Percentiles rank a stretch among this genome's conserved stretches.
phyloP scores from a whole-genome alignment of 2,329 filamentous ascomycete genomes.

The Clonostachys byssicola region DNA sequence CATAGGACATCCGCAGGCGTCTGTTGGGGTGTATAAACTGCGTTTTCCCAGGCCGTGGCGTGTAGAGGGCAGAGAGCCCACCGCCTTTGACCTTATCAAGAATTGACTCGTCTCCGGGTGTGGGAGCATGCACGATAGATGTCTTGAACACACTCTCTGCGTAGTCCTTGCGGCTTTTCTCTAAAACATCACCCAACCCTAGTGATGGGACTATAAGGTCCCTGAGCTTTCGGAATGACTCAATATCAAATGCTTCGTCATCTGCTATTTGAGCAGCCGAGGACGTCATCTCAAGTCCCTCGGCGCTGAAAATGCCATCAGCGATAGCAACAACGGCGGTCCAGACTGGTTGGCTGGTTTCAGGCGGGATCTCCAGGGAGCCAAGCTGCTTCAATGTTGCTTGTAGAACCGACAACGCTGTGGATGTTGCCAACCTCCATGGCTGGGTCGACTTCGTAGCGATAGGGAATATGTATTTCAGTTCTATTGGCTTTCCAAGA shows the following conservation, averaged over 20 bases:
- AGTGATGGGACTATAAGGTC: conserved; percentile 71
- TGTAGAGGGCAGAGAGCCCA: conserved; percentile 56
- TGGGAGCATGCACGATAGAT: conserved; percentile 72
- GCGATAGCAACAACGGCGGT: conserved; percentile 58
- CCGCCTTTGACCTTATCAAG: conserved; percentile 40
- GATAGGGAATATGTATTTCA: conserved; percentile 77
- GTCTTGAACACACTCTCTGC: conserved; percentile 73
- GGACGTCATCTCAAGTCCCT: conserved; percentile 28
- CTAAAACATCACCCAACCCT: conserved; percentile 60
- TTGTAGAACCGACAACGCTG: conserved; percentile 63
- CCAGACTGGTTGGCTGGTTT: conserved; percentile 62
- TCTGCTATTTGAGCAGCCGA: conserved; percentile 44
- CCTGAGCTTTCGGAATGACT: conserved; percentile 65
- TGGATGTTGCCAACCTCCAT: conserved; percentile 77
- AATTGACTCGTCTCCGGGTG: conserved; percentile 48
- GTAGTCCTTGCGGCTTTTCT: conserved; percentile 65
- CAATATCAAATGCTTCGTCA: conserved; percentile 81
- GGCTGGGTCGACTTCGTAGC: conserved; percentile 67
- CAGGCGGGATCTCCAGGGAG: conserved; percentile 36
- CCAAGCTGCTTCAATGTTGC: conserved; percentile 59
- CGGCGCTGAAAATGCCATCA: conserved; percentile 66
- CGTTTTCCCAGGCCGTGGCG: conserved; percentile 67
- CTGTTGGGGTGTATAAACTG: conserved; percentile 59
- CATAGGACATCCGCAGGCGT: conserved; percentile 71
- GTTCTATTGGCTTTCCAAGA: conserved; percentile 63